Conservation (phyloP, 2,329 filamentous ascomycete genomes). For the Nemania sp. region DNA sequence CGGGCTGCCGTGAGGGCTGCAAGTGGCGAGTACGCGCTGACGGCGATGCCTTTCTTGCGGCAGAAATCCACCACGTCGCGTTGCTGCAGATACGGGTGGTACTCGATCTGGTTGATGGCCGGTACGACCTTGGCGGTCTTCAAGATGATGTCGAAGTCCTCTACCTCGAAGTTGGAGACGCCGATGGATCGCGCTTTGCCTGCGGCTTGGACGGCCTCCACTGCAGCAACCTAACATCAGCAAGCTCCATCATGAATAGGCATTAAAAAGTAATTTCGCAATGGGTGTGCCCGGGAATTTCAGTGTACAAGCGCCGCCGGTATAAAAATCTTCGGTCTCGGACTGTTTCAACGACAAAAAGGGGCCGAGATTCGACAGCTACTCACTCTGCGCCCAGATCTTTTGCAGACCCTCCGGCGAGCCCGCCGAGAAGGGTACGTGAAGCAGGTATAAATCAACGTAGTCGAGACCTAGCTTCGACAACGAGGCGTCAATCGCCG, state of each 20-base stretch:
- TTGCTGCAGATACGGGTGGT: constrained; percentile 76
- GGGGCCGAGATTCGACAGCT: background rate
- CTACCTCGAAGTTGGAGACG: constrained; percentile 72
- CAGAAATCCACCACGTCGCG: constrained; percentile 59
- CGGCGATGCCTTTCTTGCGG: constrained; percentile 60
- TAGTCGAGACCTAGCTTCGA: constrained; percentile 69
- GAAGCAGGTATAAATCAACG: constrained; percentile 72
- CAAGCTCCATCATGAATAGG: background rate
- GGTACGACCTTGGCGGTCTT: constrained; percentile 65
- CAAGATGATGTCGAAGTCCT: constrained; percentile 60
- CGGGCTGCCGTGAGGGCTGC: constrained; percentile 48
- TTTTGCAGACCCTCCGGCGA: constrained; percentile 60
- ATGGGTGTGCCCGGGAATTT: background rate
- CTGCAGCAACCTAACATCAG: constrained; percentile 7
- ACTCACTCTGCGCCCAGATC: constrained; percentile 54
- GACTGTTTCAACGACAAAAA: background rate
- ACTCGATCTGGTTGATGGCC: constrained; percentile 80
- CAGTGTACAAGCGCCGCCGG: background rate
- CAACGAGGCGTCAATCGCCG: constrained; percentile 63
- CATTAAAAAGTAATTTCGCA: background rate
- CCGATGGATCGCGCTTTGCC: constrained; percentile 73
- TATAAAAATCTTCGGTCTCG: background rate
- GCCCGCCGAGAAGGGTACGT: constrained; percentile 60
- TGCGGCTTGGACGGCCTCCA: constrained; percentile 68
- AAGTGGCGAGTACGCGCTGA: constrained; percentile 61